phyloP scores from a whole-genome alignment of 2,329 filamentous ascomycete species.

The Sclerotiophoma versabilis region DNA sequence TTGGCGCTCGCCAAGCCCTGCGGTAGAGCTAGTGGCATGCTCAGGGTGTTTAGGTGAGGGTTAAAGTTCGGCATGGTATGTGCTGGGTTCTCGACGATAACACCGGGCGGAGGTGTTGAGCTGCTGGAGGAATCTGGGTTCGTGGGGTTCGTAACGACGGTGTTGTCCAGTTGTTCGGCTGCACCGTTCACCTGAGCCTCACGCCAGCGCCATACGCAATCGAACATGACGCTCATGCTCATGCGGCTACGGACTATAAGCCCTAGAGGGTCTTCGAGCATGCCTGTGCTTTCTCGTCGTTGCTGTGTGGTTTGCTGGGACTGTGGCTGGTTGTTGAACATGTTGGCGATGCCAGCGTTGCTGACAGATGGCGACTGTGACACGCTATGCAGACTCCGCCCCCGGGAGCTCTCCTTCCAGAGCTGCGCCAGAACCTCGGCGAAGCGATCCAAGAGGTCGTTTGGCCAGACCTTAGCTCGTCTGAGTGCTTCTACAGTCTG shows the following conservation, averaged over 20 bases:
- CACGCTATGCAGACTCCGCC: slow-evolving; percentile 46
- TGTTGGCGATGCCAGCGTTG: slow-evolving; percentile 39
- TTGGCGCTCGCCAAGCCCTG: slow-evolving; percentile 57
- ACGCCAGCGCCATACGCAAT: slow-evolving; percentile 86
- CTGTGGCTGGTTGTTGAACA: slow-evolving; percentile 42
- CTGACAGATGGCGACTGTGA: slow-evolving; percentile 48
- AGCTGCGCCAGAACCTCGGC: slow-evolving; percentile 88
- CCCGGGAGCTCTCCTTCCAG: slow-evolving; percentile 69
- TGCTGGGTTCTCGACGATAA: slow-evolving; percentile 40
- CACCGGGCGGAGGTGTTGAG: slow-evolving; percentile 64
- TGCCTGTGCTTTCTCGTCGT: slow-evolving; percentile 36
- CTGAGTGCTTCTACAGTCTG: slow-evolving; percentile 74
- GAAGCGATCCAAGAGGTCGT: slow-evolving; percentile 80
- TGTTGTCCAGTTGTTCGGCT: slow-evolving; percentile 59
- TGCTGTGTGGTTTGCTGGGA: slow-evolving; percentile 32
- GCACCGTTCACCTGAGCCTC: slow-evolving; percentile 64
- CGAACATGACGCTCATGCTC: slow-evolving; percentile 85
- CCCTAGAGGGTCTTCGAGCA: slow-evolving; percentile 73
- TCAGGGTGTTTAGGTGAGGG: slow-evolving; percentile 48
- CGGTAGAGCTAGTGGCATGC: slow-evolving; percentile 66
- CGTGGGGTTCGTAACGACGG: slow-evolving; percentile 86
- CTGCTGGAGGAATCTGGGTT: slow-evolving; percentile 76
- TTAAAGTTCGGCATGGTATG: slow-evolving; percentile 47
- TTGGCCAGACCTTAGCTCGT: slow-evolving; percentile 75
- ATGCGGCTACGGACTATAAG: slow-evolving; percentile 83